Evolutionary conservation across 805 yeast species (phyloP).

Genomic region (Yarrowia bubula): DNA sequence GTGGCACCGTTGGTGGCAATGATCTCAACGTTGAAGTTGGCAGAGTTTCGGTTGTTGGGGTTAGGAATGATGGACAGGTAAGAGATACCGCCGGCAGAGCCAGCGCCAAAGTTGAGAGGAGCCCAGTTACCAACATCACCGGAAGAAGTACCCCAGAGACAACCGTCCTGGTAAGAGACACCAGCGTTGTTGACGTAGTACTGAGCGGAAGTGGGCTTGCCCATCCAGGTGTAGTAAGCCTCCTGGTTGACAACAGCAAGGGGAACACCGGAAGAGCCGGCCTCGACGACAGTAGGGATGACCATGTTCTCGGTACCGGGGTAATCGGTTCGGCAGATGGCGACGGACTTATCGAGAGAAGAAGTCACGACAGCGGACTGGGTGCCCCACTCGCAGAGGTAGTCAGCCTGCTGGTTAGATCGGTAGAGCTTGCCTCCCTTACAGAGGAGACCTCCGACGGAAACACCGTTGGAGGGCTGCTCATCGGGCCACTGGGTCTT

Average conservation of each 20-base stretch:
- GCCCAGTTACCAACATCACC: slow-evolving; percentile 97
- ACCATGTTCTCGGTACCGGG: slow-evolving; percentile 99
- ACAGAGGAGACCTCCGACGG: slow-evolving; percentile 92
- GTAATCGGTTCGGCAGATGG: slow-evolving; percentile 97
- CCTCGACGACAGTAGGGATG: slow-evolving; percentile 78
- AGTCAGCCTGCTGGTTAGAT: slow-evolving; percentile 61
- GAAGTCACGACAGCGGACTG: slow-evolving; percentile 67
- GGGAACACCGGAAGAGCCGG: slow-evolving; percentile 58
- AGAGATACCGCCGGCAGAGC: slow-evolving; percentile 67
- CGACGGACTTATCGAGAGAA: slow-evolving; percentile 63
- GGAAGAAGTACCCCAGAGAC: slow-evolving; percentile 85
- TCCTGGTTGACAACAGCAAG: slow-evolving; percentile 78
- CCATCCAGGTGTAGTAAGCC: slow-evolving; percentile 77
- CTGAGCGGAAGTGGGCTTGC: slow-evolving; percentile 84
- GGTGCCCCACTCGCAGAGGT: slow-evolving; percentile 86
- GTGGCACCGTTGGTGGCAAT: slow-evolving; percentile 63
- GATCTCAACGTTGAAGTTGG: slow-evolving; percentile 75
- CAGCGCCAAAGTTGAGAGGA: slow-evolving; percentile 92
- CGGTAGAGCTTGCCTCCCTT: slow-evolving; percentile 80
- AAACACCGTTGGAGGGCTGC: slow-evolving; percentile 86
- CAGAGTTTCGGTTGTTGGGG: slow-evolving; percentile 75
- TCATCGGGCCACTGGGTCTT: slow-evolving; percentile 94
- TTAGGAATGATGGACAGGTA: slow-evolving; percentile 92
- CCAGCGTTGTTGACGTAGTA: slow-evolving; percentile 98
- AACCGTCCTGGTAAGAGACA: slow-evolving; percentile 83